These are phyloP conservation scores for Raddia distichophylla DNA, from an alignment of 176 grass and related monocot genomes.

Conservation along the genomic window DNA sequence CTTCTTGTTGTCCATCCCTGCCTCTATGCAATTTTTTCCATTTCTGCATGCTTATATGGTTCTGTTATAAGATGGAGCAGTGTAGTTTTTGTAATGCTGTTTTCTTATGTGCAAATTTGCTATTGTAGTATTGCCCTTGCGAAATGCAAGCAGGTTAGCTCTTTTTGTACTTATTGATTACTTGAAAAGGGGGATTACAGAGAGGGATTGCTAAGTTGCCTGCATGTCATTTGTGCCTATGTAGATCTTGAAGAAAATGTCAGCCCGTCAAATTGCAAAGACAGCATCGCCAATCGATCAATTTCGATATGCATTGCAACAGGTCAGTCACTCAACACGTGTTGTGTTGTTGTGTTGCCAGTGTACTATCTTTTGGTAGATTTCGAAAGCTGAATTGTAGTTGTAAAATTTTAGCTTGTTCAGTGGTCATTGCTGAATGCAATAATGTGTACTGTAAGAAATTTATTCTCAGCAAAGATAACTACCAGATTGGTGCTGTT, in stretches of 20 bases:
- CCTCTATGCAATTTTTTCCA: background rate
- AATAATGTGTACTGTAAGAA: background rate
- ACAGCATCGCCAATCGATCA: conserved; percentile 82
- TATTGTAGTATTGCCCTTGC: background rate
- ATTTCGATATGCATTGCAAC: conserved; percentile 80
- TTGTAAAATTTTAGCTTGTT: conserved; percentile 1
- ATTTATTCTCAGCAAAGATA: conserved; percentile 3
- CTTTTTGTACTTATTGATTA: conserved; percentile 2
- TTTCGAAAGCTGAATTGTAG: background rate
- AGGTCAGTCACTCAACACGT: conserved; percentile 55
- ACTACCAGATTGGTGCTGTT: background rate
- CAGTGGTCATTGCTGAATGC: background rate
- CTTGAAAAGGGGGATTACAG: conserved; percentile 28
- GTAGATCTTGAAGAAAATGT: conserved; percentile 89
- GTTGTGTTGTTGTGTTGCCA: conserved; percentile 29
- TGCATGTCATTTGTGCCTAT: conserved; percentile 15
- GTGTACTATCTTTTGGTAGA: conserved; percentile 1
- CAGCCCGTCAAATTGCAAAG: conserved; percentile 75
- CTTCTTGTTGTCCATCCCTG: background rate
- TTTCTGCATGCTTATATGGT: background rate
- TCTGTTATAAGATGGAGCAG: background rate
- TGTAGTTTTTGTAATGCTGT: background rate
- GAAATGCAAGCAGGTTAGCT: background rate
- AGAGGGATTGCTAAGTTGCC: background rate
- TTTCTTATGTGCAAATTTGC: conserved; percentile 1